Base-by-base conservation (phyloP, 371 early-diverging fungal genomes). In the Entomophthora muscae region DNA sequence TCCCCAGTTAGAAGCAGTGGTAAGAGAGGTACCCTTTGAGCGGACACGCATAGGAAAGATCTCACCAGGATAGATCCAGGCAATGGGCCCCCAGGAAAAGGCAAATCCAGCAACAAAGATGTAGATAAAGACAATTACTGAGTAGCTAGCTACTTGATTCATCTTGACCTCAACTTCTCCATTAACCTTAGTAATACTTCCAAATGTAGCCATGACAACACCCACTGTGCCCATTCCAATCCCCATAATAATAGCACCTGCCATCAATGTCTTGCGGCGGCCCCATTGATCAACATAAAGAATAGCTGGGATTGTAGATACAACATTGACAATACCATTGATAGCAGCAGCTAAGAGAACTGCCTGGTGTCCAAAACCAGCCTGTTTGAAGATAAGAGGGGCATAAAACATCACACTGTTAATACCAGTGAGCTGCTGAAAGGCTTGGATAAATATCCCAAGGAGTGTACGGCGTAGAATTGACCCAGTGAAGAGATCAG, bases 1-100 rank as follows among this genome's bases (percentile, higher is more conserved):
- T 21, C 81, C 67, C 94, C 93, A 96, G 77, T 93, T 93, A 67
- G 90, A 78, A 12, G 90, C 85, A n/a, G n/a, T n/a, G n/a, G n/a
- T n/a, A n/a, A n/a, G n/a, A n/a, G n/a, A n/a, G n/a, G n/a, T n/a
- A n/a, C n/a, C n/a, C n/a, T n/a, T n/a, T n/a, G n/a, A n/a, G n/a
- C n/a, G n/a, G n/a, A n/a, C n/a, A n/a, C n/a, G n/a, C n/a, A n/a
- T n/a, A n/a, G n/a, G n/a, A n/a, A n/a, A n/a, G n/a, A n/a, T n/a
- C n/a, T n/a, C n/a, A n/a, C n/a, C n/a, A n/a, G n/a, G n/a, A n/a
- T n/a, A n/a, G n/a, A n/a, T n/a, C n/a, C n/a, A n/a, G n/a, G n/a
- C n/a, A n/a, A n/a, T n/a, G n/a, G n/a, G n/a, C n/a, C n/a, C n/a
- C n/a, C n/a, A n/a, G n/a, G n/a, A 30, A 94, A 80, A 77, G 32